Evolutionary conservation across 169 alveolate species (phyloP).

Genomic region (Eimeria sp.): DNA sequence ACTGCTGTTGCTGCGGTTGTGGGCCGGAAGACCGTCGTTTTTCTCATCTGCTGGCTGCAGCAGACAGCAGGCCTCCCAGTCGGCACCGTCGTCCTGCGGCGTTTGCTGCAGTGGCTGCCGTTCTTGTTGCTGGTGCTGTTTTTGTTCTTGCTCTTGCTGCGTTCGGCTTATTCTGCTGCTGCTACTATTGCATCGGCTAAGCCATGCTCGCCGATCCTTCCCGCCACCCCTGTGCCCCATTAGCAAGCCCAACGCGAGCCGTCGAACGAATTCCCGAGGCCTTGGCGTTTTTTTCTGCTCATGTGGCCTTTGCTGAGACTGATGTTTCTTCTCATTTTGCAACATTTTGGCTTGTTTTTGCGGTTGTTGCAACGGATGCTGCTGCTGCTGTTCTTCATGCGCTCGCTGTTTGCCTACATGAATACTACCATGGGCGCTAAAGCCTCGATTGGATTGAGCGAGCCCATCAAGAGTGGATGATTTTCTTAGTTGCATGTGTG

Average conservation of each 20-base stretch:
- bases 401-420: not conserved
- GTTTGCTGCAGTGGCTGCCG: slow-evolving; percentile 23
- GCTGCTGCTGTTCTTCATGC: not conserved
- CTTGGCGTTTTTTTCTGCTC: slow-evolving; percentile 14
- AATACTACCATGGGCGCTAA: not conserved
- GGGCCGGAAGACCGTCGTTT: not conserved
- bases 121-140: slow-evolving; percentile 12
- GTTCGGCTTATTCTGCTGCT: not conserved
- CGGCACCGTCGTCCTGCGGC: slow-evolving; percentile 15
- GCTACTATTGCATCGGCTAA: slow-evolving; percentile 2
- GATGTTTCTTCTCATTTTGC: not conserved
- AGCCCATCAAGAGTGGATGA: not conserved
- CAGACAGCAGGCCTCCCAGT: slow-evolving; percentile 64
- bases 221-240: slow-evolving; percentile 5
- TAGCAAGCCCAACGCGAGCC: slow-evolving; percentile 47
- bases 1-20: slow-evolving; percentile 47
- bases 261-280: slow-evolving; percentile 63
- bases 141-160: not conserved
- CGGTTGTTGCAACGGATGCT: slow-evolving; percentile 29
- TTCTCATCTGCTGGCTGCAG: slow-evolving; percentile 76
- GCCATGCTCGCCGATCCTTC: slow-evolving; percentile 30
- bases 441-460: not conserved
- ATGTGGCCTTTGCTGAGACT: slow-evolving; percentile 10
- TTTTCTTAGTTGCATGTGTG: not conserved
- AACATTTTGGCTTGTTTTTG: not conserved